Percentiles rank a stretch among this genome's conserved stretches.
Conservation (phyloP, 164 flowering plant genomes). For the Nelumbo lutea region DNA sequence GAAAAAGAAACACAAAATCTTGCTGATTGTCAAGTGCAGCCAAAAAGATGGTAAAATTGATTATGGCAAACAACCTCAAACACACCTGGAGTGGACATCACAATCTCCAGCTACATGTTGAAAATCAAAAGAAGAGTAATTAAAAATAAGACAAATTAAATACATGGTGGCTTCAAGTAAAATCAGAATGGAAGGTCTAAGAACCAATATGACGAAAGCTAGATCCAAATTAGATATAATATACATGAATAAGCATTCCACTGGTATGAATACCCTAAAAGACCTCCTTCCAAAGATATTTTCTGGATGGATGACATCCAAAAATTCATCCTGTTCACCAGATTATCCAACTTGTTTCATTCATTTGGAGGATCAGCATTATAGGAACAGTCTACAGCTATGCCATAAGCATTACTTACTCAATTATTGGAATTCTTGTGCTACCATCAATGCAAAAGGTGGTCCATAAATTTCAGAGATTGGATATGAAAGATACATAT, state of each 20-base stretch:
- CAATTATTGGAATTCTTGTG: neutral
- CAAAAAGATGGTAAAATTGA: neutral
- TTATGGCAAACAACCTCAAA: constrained; percentile 50
- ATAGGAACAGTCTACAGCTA: no score
- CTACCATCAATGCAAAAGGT: neutral
- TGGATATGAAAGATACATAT: neutral
- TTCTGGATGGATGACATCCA: neutral
- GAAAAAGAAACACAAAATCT: constrained; percentile 14
- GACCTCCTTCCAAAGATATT: neutral
- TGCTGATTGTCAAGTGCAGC: neutral
- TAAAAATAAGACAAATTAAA: neutral
- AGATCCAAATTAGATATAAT: no score
- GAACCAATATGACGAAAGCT: neutral
- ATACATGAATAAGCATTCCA: no score
- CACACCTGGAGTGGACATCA: constrained; percentile 69
- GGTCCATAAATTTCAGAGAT: neutral
- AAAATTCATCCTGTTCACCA: no score
- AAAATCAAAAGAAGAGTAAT: no score
- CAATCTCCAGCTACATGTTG: constrained; percentile 63
- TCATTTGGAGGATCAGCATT: neutral
- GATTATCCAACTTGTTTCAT: neutral
- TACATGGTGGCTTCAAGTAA: neutral
- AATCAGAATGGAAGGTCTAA: neutral
- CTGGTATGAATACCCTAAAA: no score
- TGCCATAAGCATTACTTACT: neutral